phyloP scores from a whole-genome alignment of 345 rosid genomes.

The Melaleuca quinquenervia region DNA sequence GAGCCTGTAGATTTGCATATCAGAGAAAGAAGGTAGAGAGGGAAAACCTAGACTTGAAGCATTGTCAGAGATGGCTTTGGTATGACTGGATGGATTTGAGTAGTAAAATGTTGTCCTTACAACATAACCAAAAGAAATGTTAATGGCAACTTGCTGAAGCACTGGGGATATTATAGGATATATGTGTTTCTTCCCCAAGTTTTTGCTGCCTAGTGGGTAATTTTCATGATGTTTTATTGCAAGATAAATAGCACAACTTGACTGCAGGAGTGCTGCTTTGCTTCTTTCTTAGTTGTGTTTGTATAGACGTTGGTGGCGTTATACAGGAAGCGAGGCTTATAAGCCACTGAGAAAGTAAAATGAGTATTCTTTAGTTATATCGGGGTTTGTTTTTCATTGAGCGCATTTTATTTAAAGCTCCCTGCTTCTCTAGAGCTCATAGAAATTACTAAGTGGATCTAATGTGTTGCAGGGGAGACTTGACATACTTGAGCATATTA shows the following conservation, averaged over 20 bases:
- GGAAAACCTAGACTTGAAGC: not conserved
- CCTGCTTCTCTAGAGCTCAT: not conserved
- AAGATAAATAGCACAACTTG: not conserved
- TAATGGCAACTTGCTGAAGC: not conserved
- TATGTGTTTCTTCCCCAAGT: not conserved
- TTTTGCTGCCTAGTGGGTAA: not conserved
- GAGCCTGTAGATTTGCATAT: not conserved
- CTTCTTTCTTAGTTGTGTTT: not conserved
- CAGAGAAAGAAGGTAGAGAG: not conserved
- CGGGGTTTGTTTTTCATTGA: not conserved
- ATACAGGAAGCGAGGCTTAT: not conserved
- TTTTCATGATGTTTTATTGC: not conserved
- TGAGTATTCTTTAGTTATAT: not conserved
- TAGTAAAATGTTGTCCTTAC: not conserved
- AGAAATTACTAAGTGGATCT: not conserved
- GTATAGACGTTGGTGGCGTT: not conserved
- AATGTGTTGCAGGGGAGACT: slow-evolving; percentile 35
- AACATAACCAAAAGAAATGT: not conserved
- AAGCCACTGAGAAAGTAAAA: not conserved
- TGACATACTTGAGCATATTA: slow-evolving; percentile 49
- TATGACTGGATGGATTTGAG: not conserved
- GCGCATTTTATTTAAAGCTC: not conserved
- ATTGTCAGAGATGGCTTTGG: not conserved
- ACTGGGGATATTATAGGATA: not conserved
- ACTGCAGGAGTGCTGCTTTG: not conserved